phyloP scores from a whole-genome alignment of 2,329 filamentous ascomycete genomes.

The Fusarium verrucosum region DNA sequence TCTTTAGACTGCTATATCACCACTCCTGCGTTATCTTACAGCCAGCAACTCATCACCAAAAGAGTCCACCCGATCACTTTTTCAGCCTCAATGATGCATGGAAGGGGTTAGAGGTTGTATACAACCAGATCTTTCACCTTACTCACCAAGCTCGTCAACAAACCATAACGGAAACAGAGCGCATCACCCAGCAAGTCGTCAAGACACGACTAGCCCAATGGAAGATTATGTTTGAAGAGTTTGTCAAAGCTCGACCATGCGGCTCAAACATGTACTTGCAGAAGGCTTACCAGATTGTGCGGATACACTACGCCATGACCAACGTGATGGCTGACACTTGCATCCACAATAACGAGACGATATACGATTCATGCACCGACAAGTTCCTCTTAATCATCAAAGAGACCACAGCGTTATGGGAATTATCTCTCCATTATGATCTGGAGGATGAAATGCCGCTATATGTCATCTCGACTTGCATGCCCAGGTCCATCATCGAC shows the following conservation, averaged over 20 bases:
- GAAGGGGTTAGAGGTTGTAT: constrained; percentile 23
- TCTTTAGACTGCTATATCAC: constrained; percentile 34
- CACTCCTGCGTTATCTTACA: constrained; percentile 25
- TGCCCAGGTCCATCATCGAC: constrained; percentile 51
- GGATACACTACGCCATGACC: constrained; percentile 54
- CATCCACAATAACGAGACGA: constrained; percentile 47
- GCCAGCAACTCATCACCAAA: background rate
- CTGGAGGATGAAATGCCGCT: constrained; percentile 13
- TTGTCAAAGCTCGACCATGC: constrained; percentile 17
- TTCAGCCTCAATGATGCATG: constrained; percentile 33
- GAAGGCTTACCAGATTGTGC: constrained; percentile 46
- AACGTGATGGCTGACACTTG: constrained; percentile 54
- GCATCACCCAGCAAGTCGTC: constrained; percentile 21
- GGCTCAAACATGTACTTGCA: constrained; percentile 28
- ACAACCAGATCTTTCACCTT: constrained; percentile 39
- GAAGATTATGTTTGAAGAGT: constrained; percentile 41
- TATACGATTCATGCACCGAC: constrained; percentile 50
- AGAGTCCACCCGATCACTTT: constrained; percentile 2
- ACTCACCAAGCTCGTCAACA: constrained; percentile 24
- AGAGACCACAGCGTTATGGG: constrained; percentile 30
- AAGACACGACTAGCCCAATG: constrained; percentile 33
- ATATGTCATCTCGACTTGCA: constrained; percentile 35
- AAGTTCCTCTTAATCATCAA: constrained; percentile 49
- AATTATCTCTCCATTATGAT: constrained; percentile 2
- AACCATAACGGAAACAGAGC: background rate